phyloP scores from a whole-genome alignment of 208 protist genomes.

The Trypanosoma lewisi region DNA sequence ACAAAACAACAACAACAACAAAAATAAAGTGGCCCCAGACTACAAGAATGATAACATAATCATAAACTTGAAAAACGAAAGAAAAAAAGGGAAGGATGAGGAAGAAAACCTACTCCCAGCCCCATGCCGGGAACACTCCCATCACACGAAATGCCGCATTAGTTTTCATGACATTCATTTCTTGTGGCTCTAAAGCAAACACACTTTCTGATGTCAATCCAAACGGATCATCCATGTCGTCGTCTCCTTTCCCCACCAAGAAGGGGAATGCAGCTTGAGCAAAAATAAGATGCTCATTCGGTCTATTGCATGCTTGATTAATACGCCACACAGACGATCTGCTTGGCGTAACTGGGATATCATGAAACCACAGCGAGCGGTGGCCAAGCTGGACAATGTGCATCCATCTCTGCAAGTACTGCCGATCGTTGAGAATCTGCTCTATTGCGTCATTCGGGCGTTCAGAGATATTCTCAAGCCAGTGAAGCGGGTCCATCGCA shows the following conservation, averaged over 20 bases:
- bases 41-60: background rate
- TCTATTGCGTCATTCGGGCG: slow-evolving; percentile 11
- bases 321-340: slow-evolving; percentile 5
- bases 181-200: slow-evolving; percentile 1
- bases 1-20: background rate
- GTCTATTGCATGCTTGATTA: background rate
- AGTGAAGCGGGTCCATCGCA: slow-evolving; percentile 8
- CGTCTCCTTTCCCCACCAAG: background rate
- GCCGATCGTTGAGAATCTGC: slow-evolving; percentile 1
- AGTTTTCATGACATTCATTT: background rate
- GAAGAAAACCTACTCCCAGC: slow-evolving; percentile 1
- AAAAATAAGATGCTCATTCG: background rate
- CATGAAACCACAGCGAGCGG: slow-evolving; percentile 17
- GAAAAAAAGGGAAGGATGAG: background rate
- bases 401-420: slow-evolving; percentile 12
- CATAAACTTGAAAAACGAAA: background rate
- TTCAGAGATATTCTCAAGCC: slow-evolving; percentile 3
- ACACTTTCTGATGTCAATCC: slow-evolving; percentile 14
- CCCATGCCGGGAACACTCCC: slow-evolving; percentile 14
- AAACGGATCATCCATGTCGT: slow-evolving; percentile 19
- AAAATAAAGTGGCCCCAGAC: background rate
- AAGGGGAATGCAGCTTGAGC: slow-evolving; percentile 10
- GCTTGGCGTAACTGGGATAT: background rate
- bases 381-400: background rate
- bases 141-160: background rate